These are phyloP conservation scores for Leccinum barrowsii DNA, from an alignment of 768 basidiomycete genomes.

Conservation along the genomic window DNA sequence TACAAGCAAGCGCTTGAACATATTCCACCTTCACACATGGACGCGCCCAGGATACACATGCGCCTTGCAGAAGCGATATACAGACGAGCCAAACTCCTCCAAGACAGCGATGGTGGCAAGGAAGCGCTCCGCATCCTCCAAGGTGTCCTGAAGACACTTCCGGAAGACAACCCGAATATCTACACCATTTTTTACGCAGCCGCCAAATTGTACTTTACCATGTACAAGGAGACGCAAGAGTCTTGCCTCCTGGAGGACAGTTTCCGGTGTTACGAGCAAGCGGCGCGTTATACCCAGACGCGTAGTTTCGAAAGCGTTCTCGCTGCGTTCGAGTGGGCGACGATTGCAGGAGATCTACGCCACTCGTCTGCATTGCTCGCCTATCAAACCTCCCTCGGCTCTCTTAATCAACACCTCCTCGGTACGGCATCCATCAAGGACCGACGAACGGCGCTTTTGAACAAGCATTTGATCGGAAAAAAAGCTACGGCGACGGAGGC, in stretches of 20 bases:
- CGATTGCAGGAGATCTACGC: not conserved
- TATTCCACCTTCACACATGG: conserved; percentile 13
- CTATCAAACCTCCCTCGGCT: conserved; percentile 17
- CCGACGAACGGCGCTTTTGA: conserved; percentile 12
- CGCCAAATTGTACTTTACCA: not conserved
- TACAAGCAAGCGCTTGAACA: conserved; percentile 3
- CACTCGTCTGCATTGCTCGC: conserved; percentile 23
- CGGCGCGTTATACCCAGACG: conserved; percentile 4
- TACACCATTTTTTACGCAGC: not conserved
- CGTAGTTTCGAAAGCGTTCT: conserved; percentile 7
- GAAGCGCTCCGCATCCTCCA: not conserved
- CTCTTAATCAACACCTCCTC: conserved; percentile 19
- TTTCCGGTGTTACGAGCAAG: conserved; percentile 13
- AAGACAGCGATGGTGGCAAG: not conserved
- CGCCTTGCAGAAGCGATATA: conserved; percentile 1
- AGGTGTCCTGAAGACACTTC: not conserved
- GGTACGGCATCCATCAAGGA: conserved; percentile 15
- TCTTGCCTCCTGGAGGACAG: conserved; percentile 8
- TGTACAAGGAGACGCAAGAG: not conserved
- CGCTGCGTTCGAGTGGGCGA: conserved; percentile 15
- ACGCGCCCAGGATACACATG: not conserved
- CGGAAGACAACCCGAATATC: conserved; percentile 3
- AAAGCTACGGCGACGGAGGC: conserved; percentile 20
- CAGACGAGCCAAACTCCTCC: not conserved
- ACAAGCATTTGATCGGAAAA: not conserved